Conservation (phyloP, 1,139 yeast species). For the Candida pseudoviswanathii region DNA sequence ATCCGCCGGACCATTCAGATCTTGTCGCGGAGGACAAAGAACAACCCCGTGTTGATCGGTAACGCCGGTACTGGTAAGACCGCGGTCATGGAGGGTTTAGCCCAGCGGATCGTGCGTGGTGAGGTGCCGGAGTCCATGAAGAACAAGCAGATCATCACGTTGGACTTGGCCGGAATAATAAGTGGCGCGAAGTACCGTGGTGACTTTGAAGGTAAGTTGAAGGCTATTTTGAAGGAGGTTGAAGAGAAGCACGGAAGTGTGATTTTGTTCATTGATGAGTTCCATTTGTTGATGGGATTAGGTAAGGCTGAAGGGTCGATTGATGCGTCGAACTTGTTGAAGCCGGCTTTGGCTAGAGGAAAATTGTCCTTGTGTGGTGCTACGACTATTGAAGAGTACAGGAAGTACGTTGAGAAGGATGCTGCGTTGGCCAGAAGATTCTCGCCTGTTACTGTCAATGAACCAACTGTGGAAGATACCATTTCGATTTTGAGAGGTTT, state of each 20-base stretch:
- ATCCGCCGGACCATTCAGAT: constrained; percentile 91
- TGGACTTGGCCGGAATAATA: constrained; percentile 86
- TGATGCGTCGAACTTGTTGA: constrained; percentile 90
- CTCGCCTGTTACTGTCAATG: constrained; percentile 83
- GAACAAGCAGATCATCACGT: constrained; percentile 75
- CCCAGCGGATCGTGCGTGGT: constrained; percentile 86
- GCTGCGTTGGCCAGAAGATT: constrained; percentile 92
- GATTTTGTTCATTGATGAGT: constrained; percentile 88
- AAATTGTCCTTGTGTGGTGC: constrained; percentile 95
- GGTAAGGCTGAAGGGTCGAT: constrained; percentile 96
- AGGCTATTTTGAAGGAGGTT: constrained; percentile 80
- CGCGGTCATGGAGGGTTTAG: constrained; percentile 93
- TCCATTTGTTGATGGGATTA: constrained; percentile 85
- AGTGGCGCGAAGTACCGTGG: constrained; percentile 96
- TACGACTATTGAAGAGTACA: constrained; percentile 84
- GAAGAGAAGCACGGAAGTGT: constrained; percentile 79
- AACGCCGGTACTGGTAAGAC: constrained; percentile 98
- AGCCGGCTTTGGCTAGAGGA: constrained; percentile 95
- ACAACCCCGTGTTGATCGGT: constrained; percentile 92
- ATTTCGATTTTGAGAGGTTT: constrained; percentile 90
- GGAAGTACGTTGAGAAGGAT: constrained; percentile 87
- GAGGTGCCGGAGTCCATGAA: constrained; percentile 96
- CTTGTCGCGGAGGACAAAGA: constrained; percentile 86
- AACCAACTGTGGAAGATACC: constrained; percentile 92
- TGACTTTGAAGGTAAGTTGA: constrained; percentile 90